These are phyloP conservation scores for Sherardia arvensis DNA, from an alignment of 257 asterid genomes.

Conservation along the genomic window DNA sequence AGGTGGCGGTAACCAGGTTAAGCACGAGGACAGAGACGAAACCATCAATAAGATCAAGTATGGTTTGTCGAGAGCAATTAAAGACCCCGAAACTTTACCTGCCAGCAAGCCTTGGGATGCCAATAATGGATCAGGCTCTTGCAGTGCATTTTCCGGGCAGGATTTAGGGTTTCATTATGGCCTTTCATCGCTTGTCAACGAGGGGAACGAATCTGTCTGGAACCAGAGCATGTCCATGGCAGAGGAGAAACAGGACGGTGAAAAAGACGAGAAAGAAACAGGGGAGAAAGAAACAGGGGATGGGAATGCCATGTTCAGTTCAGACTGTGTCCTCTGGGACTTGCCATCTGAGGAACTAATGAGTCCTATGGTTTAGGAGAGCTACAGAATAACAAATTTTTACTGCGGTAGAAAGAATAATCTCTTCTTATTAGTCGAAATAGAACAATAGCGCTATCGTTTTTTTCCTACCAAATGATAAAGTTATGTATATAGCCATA, in stretches of 20 bases:
- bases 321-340: slow-evolving; percentile 75
- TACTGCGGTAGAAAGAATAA: background rate
- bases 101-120: slow-evolving; percentile 37
- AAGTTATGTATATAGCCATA: slow-evolving; percentile 4
- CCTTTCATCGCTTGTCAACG: slow-evolving; percentile 33
- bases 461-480: slow-evolving; percentile 1
- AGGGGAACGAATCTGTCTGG: slow-evolving; percentile 50
- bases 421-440: background rate
- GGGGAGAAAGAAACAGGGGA: slow-evolving; percentile 30
- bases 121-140: slow-evolving; percentile 16
- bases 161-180: slow-evolving; percentile 45
- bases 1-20: slow-evolving; percentile 25
- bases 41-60: slow-evolving; percentile 44
- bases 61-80: slow-evolving; percentile 55
- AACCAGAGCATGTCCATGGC: slow-evolving; percentile 43
- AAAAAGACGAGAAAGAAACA: slow-evolving; percentile 29
- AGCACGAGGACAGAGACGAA: slow-evolving; percentile 41
- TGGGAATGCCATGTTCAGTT: slow-evolving; percentile 37
- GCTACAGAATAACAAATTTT: background rate
- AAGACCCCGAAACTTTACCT: slow-evolving; percentile 23
- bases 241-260: slow-evolving; percentile 34
- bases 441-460: background rate
- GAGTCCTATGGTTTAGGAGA: slow-evolving; percentile 35
- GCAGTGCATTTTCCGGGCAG: slow-evolving; percentile 25
- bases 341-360: slow-evolving; percentile 62